Conservation (phyloP, 768 basidiomycete species). For the Lactifluus rugatus region DNA sequence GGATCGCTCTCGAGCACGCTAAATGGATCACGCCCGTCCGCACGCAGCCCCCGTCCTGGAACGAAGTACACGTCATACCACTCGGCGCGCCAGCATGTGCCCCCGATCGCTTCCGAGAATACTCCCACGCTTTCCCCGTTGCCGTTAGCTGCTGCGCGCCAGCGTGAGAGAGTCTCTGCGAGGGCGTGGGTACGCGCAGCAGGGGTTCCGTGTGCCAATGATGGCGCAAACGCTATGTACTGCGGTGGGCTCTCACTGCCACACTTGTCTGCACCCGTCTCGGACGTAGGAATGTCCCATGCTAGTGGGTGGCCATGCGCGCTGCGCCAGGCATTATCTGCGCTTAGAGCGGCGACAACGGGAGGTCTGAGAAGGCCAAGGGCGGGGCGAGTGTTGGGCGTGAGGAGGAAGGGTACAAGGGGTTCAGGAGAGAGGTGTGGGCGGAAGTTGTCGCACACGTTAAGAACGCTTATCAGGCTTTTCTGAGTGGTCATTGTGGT, state of each 20-base stretch:
- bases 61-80: slow-evolving; percentile 67
- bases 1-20: slow-evolving; percentile 26
- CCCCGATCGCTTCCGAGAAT: slow-evolving; percentile 59
- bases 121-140: slow-evolving; percentile 35
- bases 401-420: slow-evolving; percentile 49
- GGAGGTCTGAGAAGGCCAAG: slow-evolving; percentile 52
- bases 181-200: slow-evolving; percentile 51
- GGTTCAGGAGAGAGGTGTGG: slow-evolving; percentile 30
- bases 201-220: background rate
- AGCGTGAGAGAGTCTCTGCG: slow-evolving; percentile 59
- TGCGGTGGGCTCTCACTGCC: background rate
- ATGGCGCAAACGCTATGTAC: slow-evolving; percentile 7
- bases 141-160: slow-evolving; percentile 35
- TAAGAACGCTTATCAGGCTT: slow-evolving; percentile 51
- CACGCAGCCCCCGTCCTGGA: slow-evolving; percentile 53
- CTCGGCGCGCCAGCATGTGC: slow-evolving; percentile 79
- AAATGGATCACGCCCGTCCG: slow-evolving; percentile 16
- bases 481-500: background rate
- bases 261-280: background rate
- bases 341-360: slow-evolving; percentile 43
- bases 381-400: slow-evolving; percentile 40
- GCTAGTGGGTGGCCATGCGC: slow-evolving; percentile 23
- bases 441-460: slow-evolving; percentile 63
- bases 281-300: slow-evolving; percentile 34
- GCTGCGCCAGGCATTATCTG: slow-evolving; percentile 37